Evolutionary conservation across 1,139 yeast genomes (phyloP), one percentile per base, ranked within the genome.

Genomic region (Debaryomyces psychrophilus): DNA sequence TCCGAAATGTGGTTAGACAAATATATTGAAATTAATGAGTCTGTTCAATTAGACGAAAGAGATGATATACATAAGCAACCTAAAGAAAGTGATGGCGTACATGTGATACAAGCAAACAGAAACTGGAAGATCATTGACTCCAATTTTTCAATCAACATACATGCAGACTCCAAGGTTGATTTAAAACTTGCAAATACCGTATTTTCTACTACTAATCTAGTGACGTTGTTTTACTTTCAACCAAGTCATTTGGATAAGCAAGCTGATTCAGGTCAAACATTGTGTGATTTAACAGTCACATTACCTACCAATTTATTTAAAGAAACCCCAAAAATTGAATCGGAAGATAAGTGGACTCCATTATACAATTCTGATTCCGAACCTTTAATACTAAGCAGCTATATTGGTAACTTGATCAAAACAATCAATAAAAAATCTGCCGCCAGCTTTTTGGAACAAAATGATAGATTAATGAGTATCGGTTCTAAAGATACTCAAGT

Each of bases 371-470:
- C 50, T 1, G 48, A 48, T 2, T 41, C 50, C 4, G 55, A 49
- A 11, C 51, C 57, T 23, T 61, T 77, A 38, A 48, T 53, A 2
- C 65, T 81, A 46, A 76, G 84, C 2, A 62, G 67, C 6, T 69
- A 73, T 46, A 64, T 69, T 1, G 83, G 83, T 27, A 82, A 82
- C 56, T 67, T 82, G 59, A 61, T 81, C 52, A 80, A 81, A 57
- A 57, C 69, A 6, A 69, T 82, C 49, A 73, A 81, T 50, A 63
- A 64, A 9, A 60, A 64, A 41, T 69, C 85, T 0, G 87, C 87
- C 1, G 77, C 86, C 1, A 68, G 71, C 34, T 77, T 60, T 48
- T 65, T 82, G 45, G 83, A 82, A 55, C 62, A 65, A 8, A 73
- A 73, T 49, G 60, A 65, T 1, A 54, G 59, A 39, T 64, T 76